Percentiles rank a stretch among this genome's conserved stretches.
Conservation (phyloP, 2,329 filamentous ascomycete species). For the Fusarium keratoplasticum region DNA sequence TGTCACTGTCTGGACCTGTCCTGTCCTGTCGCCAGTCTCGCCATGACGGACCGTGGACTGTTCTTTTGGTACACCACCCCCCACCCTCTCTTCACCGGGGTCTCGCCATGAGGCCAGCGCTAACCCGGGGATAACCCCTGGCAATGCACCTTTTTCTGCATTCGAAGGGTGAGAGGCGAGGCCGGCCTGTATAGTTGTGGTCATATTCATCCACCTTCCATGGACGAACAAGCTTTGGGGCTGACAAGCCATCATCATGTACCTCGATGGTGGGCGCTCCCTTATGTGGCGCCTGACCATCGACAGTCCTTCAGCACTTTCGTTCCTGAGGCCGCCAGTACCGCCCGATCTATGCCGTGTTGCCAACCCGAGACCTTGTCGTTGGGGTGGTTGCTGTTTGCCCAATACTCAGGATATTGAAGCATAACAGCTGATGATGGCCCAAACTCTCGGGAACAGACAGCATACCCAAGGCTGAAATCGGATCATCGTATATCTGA, state of each 20-base stretch:
- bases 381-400: not conserved
- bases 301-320: not conserved
- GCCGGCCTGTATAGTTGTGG: not conserved
- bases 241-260: not conserved
- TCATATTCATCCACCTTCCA: conserved; percentile 1
- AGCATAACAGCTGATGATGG: not conserved
- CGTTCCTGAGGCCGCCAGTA: not conserved
- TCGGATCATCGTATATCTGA: not conserved
- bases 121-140: conserved; percentile 2
- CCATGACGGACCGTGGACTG: not conserved
- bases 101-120: conserved; percentile 19
- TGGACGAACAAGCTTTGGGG: not conserved
- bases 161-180: conserved; percentile 15
- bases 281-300: not conserved
- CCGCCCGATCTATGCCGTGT: not conserved
- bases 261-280: not conserved
- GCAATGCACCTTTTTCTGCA: conserved; percentile 18
- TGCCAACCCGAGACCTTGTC: not conserved
- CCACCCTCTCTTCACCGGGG: conserved; percentile 22
- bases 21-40: not conserved
- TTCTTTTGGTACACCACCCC: conserved; percentile 13
- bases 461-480: not conserved
- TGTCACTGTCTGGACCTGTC: not conserved
- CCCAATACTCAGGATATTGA: not conserved
- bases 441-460: not conserved